Conservation (phyloP, 1,284 basidiomycete genomes). For the Earliella scabrosa region DNA sequence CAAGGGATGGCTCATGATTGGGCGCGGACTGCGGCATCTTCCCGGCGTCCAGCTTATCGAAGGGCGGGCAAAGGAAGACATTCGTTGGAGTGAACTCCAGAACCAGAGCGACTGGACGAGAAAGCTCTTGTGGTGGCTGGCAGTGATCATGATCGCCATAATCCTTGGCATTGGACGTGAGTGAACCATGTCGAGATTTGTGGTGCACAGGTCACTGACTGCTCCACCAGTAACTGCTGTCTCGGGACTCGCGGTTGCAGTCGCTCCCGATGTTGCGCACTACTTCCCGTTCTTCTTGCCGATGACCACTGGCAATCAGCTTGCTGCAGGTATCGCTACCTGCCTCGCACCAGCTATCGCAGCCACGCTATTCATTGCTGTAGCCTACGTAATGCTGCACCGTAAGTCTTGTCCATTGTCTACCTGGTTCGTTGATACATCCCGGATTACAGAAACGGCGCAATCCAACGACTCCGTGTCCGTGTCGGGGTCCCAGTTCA, state of each 20-base stretch:
- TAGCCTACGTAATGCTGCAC: conserved; percentile 56
- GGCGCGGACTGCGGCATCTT: conserved; percentile 67
- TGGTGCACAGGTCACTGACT: too few species aligned
- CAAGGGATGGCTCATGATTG: conserved; percentile 79
- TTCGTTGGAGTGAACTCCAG: conserved; percentile 79
- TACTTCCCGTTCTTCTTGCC: conserved; percentile 67
- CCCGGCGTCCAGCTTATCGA: conserved; percentile 71
- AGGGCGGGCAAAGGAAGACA: conserved; percentile 79
- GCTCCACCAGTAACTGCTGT: conserved; percentile 62
- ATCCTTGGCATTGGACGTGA: conserved; percentile 64
- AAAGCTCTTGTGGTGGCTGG: conserved; percentile 55
- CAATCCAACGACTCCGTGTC: conserved; percentile 63
- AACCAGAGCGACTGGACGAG: conserved; percentile 52
- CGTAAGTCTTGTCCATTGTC: conserved; percentile 48
- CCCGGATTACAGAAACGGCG: conserved; percentile 44
- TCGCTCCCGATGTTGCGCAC: conserved; percentile 73
- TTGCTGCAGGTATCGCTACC: conserved; percentile 67
- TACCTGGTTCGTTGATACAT: background rate
- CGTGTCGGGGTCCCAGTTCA: conserved; percentile 59
- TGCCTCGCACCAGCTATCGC: conserved; percentile 69
- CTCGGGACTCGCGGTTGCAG: conserved; percentile 65
- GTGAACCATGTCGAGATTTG: conserved; percentile 42
- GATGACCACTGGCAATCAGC: conserved; percentile 50
- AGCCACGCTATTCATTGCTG: conserved; percentile 57
- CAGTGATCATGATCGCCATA: conserved; percentile 52